These are phyloP conservation scores for Phytophthora lateralis DNA, from an alignment of 352 stramenopile genomes.

Conservation along the genomic window DNA sequence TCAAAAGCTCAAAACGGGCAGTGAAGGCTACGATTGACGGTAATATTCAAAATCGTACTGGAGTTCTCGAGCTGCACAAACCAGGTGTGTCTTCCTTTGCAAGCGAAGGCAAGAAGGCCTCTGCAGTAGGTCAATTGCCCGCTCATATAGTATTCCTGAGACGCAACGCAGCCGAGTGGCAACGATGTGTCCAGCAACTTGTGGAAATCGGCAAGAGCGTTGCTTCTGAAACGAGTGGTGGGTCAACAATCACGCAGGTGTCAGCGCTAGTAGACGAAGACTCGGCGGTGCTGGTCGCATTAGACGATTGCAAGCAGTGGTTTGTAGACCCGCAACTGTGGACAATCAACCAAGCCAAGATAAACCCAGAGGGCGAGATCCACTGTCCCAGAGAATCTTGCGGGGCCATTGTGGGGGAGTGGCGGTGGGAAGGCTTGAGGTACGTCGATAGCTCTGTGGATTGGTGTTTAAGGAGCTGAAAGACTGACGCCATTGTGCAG, in stretches of 20 bases:
- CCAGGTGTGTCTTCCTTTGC: conserved; percentile 2
- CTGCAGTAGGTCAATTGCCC: conserved; percentile 10
- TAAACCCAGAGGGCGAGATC: conserved; percentile 35
- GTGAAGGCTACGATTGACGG: conserved; percentile 33
- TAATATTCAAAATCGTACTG: conserved; percentile 19
- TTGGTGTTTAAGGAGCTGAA: background rate
- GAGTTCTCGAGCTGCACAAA: conserved; percentile 22
- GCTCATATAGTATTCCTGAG: conserved; percentile 34
- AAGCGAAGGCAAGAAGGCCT: background rate
- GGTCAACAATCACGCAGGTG: conserved; percentile 35
- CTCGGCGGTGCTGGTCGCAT: conserved; percentile 23
- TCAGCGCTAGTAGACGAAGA: conserved; percentile 42
- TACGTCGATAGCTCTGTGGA: conserved; percentile 14
- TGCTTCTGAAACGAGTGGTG: conserved; percentile 1
- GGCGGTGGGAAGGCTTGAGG: conserved; percentile 56
- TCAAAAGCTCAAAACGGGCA: conserved; percentile 40
- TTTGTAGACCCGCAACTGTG: conserved; percentile 59
- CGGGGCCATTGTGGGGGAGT: conserved; percentile 47
- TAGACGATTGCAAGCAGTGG: conserved; percentile 46
- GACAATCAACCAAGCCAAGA: conserved; percentile 37
- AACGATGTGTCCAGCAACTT: conserved; percentile 35
- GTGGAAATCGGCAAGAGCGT: conserved; percentile 14
- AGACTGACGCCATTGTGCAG: conserved; percentile 25
- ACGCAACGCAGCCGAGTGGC: conserved; percentile 47
- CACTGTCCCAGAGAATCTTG: conserved; percentile 51